Conservation (phyloP, 2,329 filamentous ascomycete genomes). For the Colletotrichum camelliae region DNA sequence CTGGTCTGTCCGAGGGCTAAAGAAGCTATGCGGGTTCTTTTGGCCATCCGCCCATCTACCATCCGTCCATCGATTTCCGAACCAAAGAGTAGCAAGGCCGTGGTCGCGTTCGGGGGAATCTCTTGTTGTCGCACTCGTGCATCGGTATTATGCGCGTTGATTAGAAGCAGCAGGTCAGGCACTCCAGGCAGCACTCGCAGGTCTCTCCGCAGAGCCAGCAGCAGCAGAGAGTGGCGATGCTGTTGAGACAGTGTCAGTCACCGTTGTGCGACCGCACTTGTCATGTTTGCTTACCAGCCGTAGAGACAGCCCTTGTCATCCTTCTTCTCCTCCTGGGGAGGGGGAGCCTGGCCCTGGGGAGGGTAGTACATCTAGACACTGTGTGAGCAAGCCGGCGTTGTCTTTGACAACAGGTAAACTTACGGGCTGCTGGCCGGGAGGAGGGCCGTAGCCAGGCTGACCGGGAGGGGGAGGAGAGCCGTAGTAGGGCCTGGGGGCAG, state of each 20-base stretch:
- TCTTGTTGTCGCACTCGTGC: background rate
- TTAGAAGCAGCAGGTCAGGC: slow-evolving; percentile 44
- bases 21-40: background rate
- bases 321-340: slow-evolving; percentile 41
- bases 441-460: slow-evolving; percentile 25
- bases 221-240: slow-evolving; percentile 47
- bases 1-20: background rate
- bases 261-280: background rate
- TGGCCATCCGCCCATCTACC: background rate
- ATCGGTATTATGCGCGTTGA: background rate
- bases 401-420: background rate
- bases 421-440: slow-evolving; percentile 24
- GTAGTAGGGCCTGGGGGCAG: slow-evolving; percentile 20
- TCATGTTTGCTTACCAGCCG: slow-evolving; percentile 34
- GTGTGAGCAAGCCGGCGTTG: background rate
- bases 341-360: slow-evolving; percentile 34
- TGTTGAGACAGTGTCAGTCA: slow-evolving; percentile 19
- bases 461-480: slow-evolving; percentile 21
- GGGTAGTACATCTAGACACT: slow-evolving; percentile 28
- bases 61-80: background rate
- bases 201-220: slow-evolving; percentile 50
- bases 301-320: slow-evolving; percentile 47
- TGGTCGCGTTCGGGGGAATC: slow-evolving; percentile 8
- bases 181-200: slow-evolving; percentile 49
- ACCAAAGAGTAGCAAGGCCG: slow-evolving; percentile 2